These are phyloP conservation scores for Fusarium abutilonis DNA, from an alignment of 2,329 filamentous ascomycete genomes.

Conservation along the genomic window DNA sequence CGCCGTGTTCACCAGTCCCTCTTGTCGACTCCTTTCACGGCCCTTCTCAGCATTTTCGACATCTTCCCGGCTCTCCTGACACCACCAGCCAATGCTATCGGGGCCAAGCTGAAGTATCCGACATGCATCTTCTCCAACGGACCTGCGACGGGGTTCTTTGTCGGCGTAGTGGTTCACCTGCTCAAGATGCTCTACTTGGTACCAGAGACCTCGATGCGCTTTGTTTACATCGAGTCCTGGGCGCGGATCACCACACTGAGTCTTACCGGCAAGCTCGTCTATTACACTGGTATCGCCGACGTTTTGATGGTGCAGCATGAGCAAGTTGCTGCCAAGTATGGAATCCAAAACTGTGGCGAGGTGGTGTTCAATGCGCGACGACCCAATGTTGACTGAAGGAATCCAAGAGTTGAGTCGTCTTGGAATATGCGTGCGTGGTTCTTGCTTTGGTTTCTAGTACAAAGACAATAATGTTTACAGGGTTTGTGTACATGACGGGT, in stretches of 20 bases:
- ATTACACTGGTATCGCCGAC: constrained; percentile 72
- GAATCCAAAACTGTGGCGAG: constrained; percentile 51
- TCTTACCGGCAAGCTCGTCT: constrained; percentile 81
- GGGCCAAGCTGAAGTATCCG: constrained; percentile 60
- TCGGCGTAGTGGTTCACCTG: constrained; percentile 63
- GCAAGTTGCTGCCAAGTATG: constrained; percentile 62
- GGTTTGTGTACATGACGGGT: constrained; percentile 40
- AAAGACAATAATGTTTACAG: constrained; percentile 40
- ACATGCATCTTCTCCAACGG: constrained; percentile 87
- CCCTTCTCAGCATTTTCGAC: constrained; percentile 70
- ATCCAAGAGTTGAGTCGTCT: constrained; percentile 4
- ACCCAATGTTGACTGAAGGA: constrained; percentile 29
- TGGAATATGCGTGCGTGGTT: constrained; percentile 26
- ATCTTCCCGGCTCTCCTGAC: constrained; percentile 66
- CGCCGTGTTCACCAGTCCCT: constrained; percentile 84
- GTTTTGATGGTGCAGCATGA: constrained; percentile 86
- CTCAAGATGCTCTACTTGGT: constrained; percentile 59
- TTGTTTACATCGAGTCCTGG: constrained; percentile 93
- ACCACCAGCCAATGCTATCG: constrained; percentile 42
- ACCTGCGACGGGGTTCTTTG: constrained; percentile 84
- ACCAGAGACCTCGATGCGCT: constrained; percentile 68
- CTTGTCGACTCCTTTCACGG: constrained; percentile 75
- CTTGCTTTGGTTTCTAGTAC: constrained; percentile 33
- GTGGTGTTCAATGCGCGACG: constrained; percentile 54
- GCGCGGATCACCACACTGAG: constrained; percentile 85